Conservation (phyloP, 2,329 filamentous ascomycete species). For the Trichoderma sp. region DNA sequence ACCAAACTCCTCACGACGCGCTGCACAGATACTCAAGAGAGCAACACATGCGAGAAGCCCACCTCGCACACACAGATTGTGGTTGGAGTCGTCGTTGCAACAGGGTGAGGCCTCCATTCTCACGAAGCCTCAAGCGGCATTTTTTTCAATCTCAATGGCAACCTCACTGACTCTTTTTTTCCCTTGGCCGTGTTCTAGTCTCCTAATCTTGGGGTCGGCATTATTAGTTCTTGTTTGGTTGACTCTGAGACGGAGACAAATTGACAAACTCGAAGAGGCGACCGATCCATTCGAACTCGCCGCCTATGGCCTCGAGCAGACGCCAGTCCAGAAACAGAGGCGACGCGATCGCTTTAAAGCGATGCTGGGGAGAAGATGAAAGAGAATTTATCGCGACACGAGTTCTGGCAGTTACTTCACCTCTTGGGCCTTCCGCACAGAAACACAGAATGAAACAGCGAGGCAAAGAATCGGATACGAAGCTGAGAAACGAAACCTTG, state of each 20-base stretch:
- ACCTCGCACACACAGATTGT: background rate
- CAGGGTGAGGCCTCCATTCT: background rate
- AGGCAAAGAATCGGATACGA: background rate
- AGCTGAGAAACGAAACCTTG: background rate
- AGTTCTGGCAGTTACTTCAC: background rate
- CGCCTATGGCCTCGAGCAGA: conserved; percentile 5
- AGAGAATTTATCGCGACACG: background rate
- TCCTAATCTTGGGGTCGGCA: background rate
- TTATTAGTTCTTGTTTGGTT: conserved; percentile 10
- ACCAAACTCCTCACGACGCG: background rate
- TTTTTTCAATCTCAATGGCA: background rate
- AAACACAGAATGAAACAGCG: background rate
- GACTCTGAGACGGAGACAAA: background rate
- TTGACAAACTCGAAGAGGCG: conserved; percentile 7
- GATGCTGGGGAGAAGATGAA: background rate
- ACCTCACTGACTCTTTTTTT: background rate
- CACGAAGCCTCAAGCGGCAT: background rate
- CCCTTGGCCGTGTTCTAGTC: background rate
- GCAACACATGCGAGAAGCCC: conserved; percentile 15
- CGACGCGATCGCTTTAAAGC: background rate
- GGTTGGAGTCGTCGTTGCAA: background rate
- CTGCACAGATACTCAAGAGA: conserved; percentile 3
- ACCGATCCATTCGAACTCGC: conserved; percentile 15
- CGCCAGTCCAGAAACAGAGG: background rate
- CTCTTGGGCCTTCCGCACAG: background rate